phyloP scores from a whole-genome alignment of 2,329 filamentous ascomycete species.

The Xylaria sp. region DNA sequence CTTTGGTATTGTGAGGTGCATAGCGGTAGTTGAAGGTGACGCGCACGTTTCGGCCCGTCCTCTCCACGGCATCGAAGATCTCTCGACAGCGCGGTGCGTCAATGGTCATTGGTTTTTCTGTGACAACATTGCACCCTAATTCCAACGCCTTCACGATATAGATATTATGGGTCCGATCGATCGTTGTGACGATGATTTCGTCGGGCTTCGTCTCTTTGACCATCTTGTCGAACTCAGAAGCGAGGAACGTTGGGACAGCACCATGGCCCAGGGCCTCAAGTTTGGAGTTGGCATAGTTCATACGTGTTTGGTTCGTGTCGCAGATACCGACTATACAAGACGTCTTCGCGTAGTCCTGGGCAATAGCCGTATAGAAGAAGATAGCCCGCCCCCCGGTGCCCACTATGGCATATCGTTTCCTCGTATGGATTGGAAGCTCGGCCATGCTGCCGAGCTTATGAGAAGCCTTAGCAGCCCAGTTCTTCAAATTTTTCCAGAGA shows the following conservation, averaged over 20 bases:
- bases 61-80: conserved; percentile 66
- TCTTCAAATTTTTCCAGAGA: not conserved
- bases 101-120: conserved; percentile 74
- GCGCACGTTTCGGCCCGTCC: conserved; percentile 61
- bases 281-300: conserved; percentile 65
- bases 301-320: conserved; percentile 70
- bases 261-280: conserved; percentile 59
- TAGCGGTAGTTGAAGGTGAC: conserved; percentile 74
- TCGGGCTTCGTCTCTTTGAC: conserved; percentile 66
- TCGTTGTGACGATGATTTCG: conserved; percentile 71
- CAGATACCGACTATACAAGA: conserved; percentile 66
- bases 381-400: conserved; percentile 69
- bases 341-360: conserved; percentile 61
- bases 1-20: conserved; percentile 72
- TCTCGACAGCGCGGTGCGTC: conserved; percentile 64
- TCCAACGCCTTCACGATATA: conserved; percentile 71
- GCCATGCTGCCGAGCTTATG: conserved; percentile 35
- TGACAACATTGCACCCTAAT: conserved; percentile 69
- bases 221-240: conserved; percentile 68
- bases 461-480: not conserved
- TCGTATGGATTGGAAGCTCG: conserved; percentile 33
- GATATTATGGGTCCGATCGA: conserved; percentile 69
- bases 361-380: conserved; percentile 71
- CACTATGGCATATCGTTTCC: conserved; percentile 65
- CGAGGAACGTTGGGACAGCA: conserved; percentile 64